Base-by-base conservation (phyloP, 192 early-diverging fungal species). In the Neocallimastix lanati region DNA sequence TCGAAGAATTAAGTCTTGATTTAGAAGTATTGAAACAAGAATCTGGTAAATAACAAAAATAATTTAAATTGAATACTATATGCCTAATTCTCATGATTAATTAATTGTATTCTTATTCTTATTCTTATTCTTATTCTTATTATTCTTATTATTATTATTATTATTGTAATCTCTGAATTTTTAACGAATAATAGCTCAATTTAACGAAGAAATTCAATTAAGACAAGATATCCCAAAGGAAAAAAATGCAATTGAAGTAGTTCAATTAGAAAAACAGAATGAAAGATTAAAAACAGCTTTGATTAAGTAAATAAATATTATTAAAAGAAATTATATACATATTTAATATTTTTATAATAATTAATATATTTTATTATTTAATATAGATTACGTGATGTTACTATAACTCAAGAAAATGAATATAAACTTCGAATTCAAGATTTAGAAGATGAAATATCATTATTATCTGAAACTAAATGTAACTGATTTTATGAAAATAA, bases 201-300 rank as follows among this genome's bases (percentile, higher is more conserved):
- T 81, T 76, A 81, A 81, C 78, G 58, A 80, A 30, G 76, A 80
- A 30, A 86, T 50, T 81, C 15, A 58, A 29, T 18, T 77, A 29
- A 30, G 81, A 29, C 27, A 78, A 80, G 28, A 29, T 50, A 3
- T 77, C 80, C 77, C 78, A 76, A 27, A 77, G 76, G 0, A 29
- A 35, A 28, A 40, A 28, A 85, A 33, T 82, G 76, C 86, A 13
- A 82, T 92, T 14, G 93, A 90, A 79, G 84, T 89, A 15, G 79
- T 86, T 28, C 90, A 95, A 79, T 84, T 96, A 36, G 89, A 94
- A 82, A 83, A 85, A 78, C 95, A 96, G 79, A 98, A 93, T 82
- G 95, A 94, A 76, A 87, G 95, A 37, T 84, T 96, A 67, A 95
- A 93, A 81, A 94, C 95, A 37, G 96, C 96, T 28, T 87, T 98